These are phyloP conservation scores for Eucalyptus albens DNA, from an alignment of 345 rosid species.

Conservation along the genomic window DNA sequence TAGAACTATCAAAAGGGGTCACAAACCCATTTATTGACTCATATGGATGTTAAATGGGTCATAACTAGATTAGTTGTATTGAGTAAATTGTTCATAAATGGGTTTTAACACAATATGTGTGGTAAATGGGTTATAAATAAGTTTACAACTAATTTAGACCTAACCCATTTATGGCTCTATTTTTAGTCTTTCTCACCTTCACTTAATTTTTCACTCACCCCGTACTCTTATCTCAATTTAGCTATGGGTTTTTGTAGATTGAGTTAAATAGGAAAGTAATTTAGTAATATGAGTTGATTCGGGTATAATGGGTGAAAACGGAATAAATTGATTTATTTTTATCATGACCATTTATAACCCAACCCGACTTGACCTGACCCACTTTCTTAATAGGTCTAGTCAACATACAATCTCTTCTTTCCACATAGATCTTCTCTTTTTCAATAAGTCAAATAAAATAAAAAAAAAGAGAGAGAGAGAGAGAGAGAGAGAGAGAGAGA, in stretches of 20 bases:
- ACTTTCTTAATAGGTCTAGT: neutral
- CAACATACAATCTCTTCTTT: neutral
- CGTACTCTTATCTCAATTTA: neutral
- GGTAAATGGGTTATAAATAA: too few relatives aligned
- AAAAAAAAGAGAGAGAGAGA: neutral
- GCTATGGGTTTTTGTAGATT: neutral
- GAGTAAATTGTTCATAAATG: too few relatives aligned
- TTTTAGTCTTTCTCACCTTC: too few relatives aligned
- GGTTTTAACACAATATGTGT: neutral
- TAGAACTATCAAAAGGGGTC: neutral
- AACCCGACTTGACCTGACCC: neutral
- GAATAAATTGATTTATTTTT: too few relatives aligned
- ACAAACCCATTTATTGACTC: neutral
- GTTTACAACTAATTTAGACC: neutral
- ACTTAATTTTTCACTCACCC: neutral
- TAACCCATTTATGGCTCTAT: neutral
- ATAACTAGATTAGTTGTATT: too few relatives aligned
- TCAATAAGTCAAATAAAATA: neutral
- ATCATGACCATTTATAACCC: neutral
- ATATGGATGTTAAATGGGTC: too few relatives aligned
- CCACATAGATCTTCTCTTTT: neutral
- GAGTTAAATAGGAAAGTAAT: neutral
- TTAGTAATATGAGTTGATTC: neutral
- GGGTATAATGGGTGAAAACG: rapidly evolving
- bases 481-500: neutral